Conservation (phyloP, 2,329 filamentous ascomycete genomes). For the Aspergillus aculeatinus region DNA sequence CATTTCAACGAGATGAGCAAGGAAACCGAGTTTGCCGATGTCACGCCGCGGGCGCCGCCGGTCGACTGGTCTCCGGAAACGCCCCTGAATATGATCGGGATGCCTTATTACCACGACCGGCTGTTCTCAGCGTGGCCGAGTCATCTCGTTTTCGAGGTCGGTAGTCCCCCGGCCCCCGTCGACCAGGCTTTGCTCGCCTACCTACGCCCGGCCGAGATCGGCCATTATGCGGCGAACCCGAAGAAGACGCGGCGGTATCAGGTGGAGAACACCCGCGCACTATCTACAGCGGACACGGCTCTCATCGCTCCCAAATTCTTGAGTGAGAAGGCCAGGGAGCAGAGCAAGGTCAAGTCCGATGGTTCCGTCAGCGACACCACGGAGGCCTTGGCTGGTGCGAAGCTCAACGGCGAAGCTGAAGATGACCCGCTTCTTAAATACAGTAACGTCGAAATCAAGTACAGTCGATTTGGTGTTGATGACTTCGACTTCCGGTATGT, state of each 20-base stretch:
- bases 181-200: constrained; percentile 68
- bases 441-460: constrained; percentile 94
- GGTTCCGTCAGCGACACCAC: constrained; percentile 55
- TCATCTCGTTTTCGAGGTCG: constrained; percentile 79
- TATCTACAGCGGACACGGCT: constrained; percentile 61
- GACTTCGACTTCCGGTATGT: constrained; percentile 97
- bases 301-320: constrained; percentile 82
- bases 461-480: constrained; percentile 98
- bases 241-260: constrained; percentile 76
- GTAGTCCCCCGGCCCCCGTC: constrained; percentile 73
- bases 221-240: constrained; percentile 75
- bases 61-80: constrained; percentile 72
- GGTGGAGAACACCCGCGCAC: constrained; percentile 70
- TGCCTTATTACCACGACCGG: constrained; percentile 89
- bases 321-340: constrained; percentile 82
- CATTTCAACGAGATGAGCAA: constrained; percentile 81
- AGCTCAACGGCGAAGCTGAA: constrained; percentile 69
- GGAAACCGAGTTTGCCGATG: constrained; percentile 74
- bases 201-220: constrained; percentile 71
- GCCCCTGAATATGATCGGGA: constrained; percentile 80
- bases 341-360: constrained; percentile 42
- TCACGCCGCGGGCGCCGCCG: constrained; percentile 59
- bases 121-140: constrained; percentile 88
- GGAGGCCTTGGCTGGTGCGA: constrained; percentile 65
- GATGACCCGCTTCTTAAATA: constrained; percentile 87